Conservation (phyloP, 345 rosid species). For the Sonneratia caseolaris region DNA sequence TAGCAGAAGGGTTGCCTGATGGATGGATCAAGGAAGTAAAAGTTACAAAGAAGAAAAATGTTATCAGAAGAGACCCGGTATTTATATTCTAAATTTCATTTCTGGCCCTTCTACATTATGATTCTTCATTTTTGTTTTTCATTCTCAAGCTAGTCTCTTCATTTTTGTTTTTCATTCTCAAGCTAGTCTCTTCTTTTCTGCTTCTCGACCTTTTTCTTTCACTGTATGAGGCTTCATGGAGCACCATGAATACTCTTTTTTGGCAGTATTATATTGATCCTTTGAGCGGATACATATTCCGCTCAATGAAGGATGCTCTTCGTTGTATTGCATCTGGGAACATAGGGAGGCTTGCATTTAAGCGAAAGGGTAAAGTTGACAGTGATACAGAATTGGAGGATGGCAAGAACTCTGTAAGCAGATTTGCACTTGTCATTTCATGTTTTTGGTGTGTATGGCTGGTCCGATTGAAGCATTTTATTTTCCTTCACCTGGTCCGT, state of each 20-base stretch:
- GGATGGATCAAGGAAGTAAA: constrained; percentile 85
- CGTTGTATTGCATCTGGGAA: constrained; percentile 66
- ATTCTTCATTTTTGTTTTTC: background rate
- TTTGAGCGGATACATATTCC: constrained; percentile 61
- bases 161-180: background rate
- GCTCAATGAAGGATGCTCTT: constrained; percentile 69
- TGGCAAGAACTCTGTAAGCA: constrained; percentile 39
- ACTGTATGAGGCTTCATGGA: too few relatives aligned
- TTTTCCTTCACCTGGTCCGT: background rate
- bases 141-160: background rate
- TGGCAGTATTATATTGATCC: constrained; percentile 31
- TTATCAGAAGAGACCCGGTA: constrained; percentile 67
- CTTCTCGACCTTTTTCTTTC: background rate
- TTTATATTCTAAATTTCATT: background rate
- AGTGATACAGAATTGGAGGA: constrained; percentile 33
- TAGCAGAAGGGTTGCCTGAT: constrained; percentile 65
- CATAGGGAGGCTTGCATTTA: constrained; percentile 49
- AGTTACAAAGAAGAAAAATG: constrained; percentile 41
- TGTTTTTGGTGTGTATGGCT: background rate
- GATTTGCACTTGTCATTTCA: constrained; percentile 2
- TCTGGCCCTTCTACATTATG: background rate
- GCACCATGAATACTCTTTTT: too few relatives aligned
- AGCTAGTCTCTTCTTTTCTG: background rate
- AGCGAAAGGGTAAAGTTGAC: constrained; percentile 28
- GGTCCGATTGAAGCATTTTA: background rate